Evolutionary conservation across 1,284 basidiomycete genomes (phyloP), one percentile per base, ranked within the genome.

Genomic region (Cryptococcus sp.): DNA sequence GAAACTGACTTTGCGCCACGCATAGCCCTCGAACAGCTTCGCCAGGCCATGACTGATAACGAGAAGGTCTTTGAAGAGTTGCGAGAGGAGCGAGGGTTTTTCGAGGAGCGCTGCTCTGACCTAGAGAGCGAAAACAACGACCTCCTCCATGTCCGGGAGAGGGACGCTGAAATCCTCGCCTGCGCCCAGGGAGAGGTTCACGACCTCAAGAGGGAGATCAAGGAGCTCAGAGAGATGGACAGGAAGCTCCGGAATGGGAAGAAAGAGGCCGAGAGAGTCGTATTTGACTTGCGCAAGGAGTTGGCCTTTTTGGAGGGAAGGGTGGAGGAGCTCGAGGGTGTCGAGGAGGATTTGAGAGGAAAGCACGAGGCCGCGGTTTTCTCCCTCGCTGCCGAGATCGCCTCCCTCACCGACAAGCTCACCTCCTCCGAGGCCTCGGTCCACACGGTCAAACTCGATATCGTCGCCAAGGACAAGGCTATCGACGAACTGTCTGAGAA

Each of bases 31-130:
- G 49, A 47, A 13, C 58, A 67, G 48, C 59, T 67, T 12, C 57
- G 56, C n/a, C 54, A 53, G 21, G 61, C 64, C 2, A 54, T 69
- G 38, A 42, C 48, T 13, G 63, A 64, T 44, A 67, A 68, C 54
- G 67, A 70, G 53, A 58, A 60, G 8, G 54, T 53, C 39, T 62
- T 64, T 40, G 64, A 66, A 16, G 51, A 57, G 4, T 40, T 70
- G 2, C 66, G 66, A 40, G 47, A 52, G 4, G 50, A 53, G 7
- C 46, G 57, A 24, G 49, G 50, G 15, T 35, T 37, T 5, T 39
- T 56, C 11, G 56, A 50, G 8, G 56, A 58, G 40, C 45, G 46
- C 42, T 59, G 49, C 43, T 35, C 48, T 9, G 11, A 28, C 4
- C 46, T 56, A 3, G 55, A 57, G 36, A 13, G 51, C 12, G 44